These are phyloP conservation scores for Thinopyrum elongatum DNA, from an alignment of 176 grass and related monocot species.

Conservation along the genomic window DNA sequence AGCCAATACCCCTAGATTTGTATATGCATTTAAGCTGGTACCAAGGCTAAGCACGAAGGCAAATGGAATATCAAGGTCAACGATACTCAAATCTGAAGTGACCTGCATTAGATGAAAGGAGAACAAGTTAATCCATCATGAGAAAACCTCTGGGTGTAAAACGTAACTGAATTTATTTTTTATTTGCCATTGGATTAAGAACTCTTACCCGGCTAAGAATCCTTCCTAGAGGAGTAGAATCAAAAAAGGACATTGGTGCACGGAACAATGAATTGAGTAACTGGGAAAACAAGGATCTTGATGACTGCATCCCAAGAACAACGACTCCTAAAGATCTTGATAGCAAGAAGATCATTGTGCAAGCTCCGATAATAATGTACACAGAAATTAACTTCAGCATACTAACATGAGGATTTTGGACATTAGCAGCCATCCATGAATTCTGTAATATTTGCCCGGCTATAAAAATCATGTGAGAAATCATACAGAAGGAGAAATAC, in stretches of 20 bases:
- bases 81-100: conserved; percentile 74
- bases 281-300: conserved; percentile 86
- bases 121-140: neutral
- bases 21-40: conserved; percentile 64
- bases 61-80: conserved; percentile 93
- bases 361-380: conserved; percentile 61
- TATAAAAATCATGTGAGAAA: conserved; percentile 60
- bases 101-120: conserved; percentile 47
- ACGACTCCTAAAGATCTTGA: conserved; percentile 53
- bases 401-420: conserved; percentile 66
- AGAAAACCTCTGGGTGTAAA: neutral
- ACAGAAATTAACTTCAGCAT: conserved; percentile 67
- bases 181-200: neutral
- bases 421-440: conserved; percentile 90
- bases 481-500: conserved; percentile 38
- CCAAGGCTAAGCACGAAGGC: conserved; percentile 42
- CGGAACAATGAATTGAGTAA: conserved; percentile 69
- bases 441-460: conserved; percentile 82
- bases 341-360: conserved; percentile 58
- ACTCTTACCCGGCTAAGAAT: conserved; percentile 83
- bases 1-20: conserved; percentile 78
- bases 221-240: conserved; percentile 91
- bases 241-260: conserved; percentile 89
- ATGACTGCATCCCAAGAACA: conserved; percentile 65
- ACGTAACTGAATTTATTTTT: neutral